phyloP scores from a whole-genome alignment of 2,329 filamentous ascomycete species.

The Pseudocercospora pini-densiflorae region DNA sequence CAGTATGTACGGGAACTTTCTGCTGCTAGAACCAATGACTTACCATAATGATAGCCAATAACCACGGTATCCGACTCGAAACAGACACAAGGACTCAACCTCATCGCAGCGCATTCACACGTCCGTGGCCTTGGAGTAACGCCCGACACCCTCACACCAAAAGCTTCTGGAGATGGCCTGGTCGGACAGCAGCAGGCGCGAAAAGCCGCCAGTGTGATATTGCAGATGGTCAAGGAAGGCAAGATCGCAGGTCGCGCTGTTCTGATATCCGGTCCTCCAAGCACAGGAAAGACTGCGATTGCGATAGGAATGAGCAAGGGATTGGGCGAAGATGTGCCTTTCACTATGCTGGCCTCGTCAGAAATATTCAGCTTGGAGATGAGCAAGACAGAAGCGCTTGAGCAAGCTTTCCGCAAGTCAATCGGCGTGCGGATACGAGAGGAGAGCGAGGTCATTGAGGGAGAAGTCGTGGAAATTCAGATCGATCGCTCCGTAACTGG shows the following conservation, averaged over 20 bases:
- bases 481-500: conserved; percentile 97
- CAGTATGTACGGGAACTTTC: not conserved
- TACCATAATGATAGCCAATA: conserved; percentile 56
- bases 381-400: conserved; percentile 98
- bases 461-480: conserved; percentile 98
- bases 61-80: conserved; percentile 92
- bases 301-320: conserved; percentile 99
- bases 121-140: conserved; percentile 96
- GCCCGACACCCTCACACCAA: conserved; percentile 85
- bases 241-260: conserved; percentile 97
- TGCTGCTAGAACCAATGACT: not conserved
- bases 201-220: conserved; percentile 92
- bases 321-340: conserved; percentile 86
- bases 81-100: conserved; percentile 93
- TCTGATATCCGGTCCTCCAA: conserved; percentile 91
- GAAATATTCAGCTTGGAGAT: conserved; percentile 99
- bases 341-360: conserved; percentile 92
- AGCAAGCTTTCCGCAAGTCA: conserved; percentile 98
- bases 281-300: conserved; percentile 97
- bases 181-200: conserved; percentile 96
- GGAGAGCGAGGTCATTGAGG: conserved; percentile 98
- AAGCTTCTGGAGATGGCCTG: conserved; percentile 83
- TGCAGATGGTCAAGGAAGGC: conserved; percentile 99
- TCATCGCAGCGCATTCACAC: conserved; percentile 98
- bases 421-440: conserved; percentile 99